A percentile compares a stretch with the other conserved stretches of the same genome.
Evolutionary conservation across 192 early-diverging fungal species (phyloP).

Genomic region (Backusella morwellensis): DNA sequence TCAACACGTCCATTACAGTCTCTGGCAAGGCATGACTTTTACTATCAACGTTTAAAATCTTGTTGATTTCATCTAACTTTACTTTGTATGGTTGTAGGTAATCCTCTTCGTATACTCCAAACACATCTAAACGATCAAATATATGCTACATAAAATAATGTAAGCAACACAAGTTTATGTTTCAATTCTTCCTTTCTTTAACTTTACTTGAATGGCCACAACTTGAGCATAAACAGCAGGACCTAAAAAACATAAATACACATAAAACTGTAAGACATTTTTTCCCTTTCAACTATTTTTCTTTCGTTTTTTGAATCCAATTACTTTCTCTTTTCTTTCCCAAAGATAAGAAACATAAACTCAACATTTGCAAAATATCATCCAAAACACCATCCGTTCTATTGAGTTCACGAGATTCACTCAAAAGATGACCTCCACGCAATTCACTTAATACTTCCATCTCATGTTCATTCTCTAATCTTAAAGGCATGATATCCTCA

Average conservation of each 20-base stretch:
- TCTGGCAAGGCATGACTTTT: slow-evolving; percentile 37
- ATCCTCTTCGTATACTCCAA: slow-evolving; percentile 55
- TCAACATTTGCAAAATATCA: slow-evolving; percentile 73
- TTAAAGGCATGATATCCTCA: slow-evolving; percentile 58
- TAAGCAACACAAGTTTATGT: background rate
- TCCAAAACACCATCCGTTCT: slow-evolving; percentile 67
- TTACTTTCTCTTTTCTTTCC: slow-evolving; percentile 74
- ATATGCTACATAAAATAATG: slow-evolving; percentile 45
- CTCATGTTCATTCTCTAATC: slow-evolving; percentile 50
- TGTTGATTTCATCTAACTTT: slow-evolving; percentile 55
- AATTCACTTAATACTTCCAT: slow-evolving; percentile 37
- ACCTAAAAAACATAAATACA: slow-evolving; percentile 5
- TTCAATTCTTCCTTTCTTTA: background rate
- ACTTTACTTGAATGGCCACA: slow-evolving; percentile 26
- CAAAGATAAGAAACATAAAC: slow-evolving; percentile 69
- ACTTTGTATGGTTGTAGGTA: slow-evolving; percentile 58
- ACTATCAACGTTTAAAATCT: slow-evolving; percentile 56
- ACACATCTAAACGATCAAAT: slow-evolving; percentile 58
- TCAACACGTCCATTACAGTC: slow-evolving; percentile 38
- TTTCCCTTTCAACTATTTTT: background rate
- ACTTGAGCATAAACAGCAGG: slow-evolving; percentile 35
- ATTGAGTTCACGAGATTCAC: slow-evolving; percentile 26
- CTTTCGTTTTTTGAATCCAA: background rate
- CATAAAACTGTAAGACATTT: background rate
- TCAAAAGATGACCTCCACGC: slow-evolving; percentile 17